phyloP scores from a whole-genome alignment of 805 yeast genomes.

The Tetrapisispora nanseiensis region DNA sequence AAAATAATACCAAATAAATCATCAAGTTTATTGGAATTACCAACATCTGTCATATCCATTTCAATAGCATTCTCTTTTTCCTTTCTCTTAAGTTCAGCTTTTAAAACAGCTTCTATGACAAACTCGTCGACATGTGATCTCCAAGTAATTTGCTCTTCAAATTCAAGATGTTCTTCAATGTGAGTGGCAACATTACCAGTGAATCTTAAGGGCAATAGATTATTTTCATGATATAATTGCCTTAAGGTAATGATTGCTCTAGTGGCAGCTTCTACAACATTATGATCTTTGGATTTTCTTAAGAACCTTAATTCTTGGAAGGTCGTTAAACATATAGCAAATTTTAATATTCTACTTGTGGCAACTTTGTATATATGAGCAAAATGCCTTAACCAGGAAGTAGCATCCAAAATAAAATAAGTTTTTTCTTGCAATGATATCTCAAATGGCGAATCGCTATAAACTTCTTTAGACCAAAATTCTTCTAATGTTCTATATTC shows the following conservation, averaged over 20 bases:
- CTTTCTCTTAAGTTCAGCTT: slow-evolving; percentile 11
- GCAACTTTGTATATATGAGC: slow-evolving; percentile 66
- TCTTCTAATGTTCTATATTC: slow-evolving; percentile 36
- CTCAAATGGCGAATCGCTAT: slow-evolving; percentile 3
- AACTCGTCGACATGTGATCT: slow-evolving; percentile 63
- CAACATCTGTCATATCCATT: not conserved
- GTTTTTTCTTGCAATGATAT: slow-evolving; percentile 28
- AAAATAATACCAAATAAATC: slow-evolving; percentile 33
- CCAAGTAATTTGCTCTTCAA: slow-evolving; percentile 67
- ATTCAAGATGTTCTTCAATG: slow-evolving; percentile 62
- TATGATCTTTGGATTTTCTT: slow-evolving; percentile 60
- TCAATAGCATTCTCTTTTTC: not conserved
- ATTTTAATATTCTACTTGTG: slow-evolving; percentile 45
- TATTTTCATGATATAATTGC: slow-evolving; percentile 49
- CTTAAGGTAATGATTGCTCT: slow-evolving; percentile 67
- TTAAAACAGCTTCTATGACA: slow-evolving; percentile 42
- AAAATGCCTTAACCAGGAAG: slow-evolving; percentile 73
- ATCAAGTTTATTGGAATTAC: not conserved
- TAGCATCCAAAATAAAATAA: slow-evolving; percentile 60
- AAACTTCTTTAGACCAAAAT: slow-evolving; percentile 12
- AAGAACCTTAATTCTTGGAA: slow-evolving; percentile 69
- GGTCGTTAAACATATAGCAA: slow-evolving; percentile 62
- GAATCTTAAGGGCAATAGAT: slow-evolving; percentile 51
- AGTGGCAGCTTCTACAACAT: slow-evolving; percentile 72
- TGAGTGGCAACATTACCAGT: slow-evolving; percentile 62